Base-by-base conservation (phyloP, 139 green algal species). In the Coccomyxa sp. region DNA sequence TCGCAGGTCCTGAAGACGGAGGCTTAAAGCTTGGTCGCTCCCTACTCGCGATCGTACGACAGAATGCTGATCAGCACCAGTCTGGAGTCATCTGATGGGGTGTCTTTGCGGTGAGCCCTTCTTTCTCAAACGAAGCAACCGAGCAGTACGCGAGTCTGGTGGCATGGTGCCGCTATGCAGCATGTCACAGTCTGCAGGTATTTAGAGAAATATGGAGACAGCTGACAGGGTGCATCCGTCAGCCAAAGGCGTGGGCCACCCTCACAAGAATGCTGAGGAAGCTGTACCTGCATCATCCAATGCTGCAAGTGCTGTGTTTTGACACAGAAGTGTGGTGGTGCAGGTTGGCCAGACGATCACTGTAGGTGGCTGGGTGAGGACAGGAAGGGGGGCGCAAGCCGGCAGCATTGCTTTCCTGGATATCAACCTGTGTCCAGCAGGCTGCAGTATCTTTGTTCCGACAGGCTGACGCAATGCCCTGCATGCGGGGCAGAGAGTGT, bases 321-420 rank as follows among this genome's bases (percentile, higher is more conserved):
- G 3, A n/a, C n/a, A n/a, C n/a, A n/a, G n/a, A n/a, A n/a, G n/a
- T n/a, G n/a, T n/a, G n/a, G 31, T 41, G 9, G 39, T 82, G 38
- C 86, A 95, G 87, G 85, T 95, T 55, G 94, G 90, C 14, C 80
- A 82, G 33, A 97, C 87, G 0, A 68, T 98, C 12, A 76, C 86
- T 1, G 85, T 99, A 18, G 96, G 94, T 54, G 97, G 97, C n/a
- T 99, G 97, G 97, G 94, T 99, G 16, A 98, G 98, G 87, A 99
- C 95, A 0, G 97, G 97, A 2, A 84, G 97, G 33, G 95, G 96
- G 80, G 90, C 91, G 34, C 95, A 95, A 14, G 94, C 89, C 36
- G 96, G 95, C 31, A 87, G 91, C 6, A 98, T 98, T 86, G 92
- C 90, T 27, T 99, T 99, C 81, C 78, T 99, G 33, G 94, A 99